A percentile compares a stretch with the other conserved stretches of the same genome.
Conservation (phyloP, 139 green algal genomes). For the Ettlia oleoabundans region DNA sequence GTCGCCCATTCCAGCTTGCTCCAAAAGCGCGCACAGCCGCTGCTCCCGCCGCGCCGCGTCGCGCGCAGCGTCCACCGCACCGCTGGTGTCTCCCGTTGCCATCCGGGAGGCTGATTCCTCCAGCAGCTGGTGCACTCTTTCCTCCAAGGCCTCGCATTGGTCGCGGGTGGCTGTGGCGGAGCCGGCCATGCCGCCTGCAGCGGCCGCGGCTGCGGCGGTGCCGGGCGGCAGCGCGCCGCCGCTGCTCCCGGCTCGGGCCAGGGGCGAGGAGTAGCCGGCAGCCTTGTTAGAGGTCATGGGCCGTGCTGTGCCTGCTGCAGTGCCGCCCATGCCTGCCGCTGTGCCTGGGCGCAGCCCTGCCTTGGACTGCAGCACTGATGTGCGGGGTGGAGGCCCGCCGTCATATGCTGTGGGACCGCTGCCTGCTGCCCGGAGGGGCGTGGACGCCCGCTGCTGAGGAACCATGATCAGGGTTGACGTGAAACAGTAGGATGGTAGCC, state of each 20-base stretch:
- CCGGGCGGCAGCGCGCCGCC: background rate
- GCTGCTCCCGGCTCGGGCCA: background rate
- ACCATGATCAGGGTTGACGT: background rate
- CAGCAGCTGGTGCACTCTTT: conserved; percentile 80
- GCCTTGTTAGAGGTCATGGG: conserved; percentile 81
- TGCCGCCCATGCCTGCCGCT: background rate
- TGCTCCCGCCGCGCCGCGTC: conserved; percentile 80
- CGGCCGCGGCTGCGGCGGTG: background rate
- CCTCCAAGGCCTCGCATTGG: conserved; percentile 69
- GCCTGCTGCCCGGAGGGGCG: background rate
- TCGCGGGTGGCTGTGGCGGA: conserved; percentile 62
- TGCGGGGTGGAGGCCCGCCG: conserved; percentile 1
- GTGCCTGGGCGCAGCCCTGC: background rate
- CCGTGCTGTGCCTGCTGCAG: conserved; percentile 34
- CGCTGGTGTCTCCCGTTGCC: conserved; percentile 20
- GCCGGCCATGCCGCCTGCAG: background rate
- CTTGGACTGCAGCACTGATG: conserved; percentile 23
- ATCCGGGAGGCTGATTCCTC: conserved; percentile 51
- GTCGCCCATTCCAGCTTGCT: conserved; percentile 60
- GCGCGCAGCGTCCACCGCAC: conserved; percentile 79
- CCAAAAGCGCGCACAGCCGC: conserved; percentile 67
- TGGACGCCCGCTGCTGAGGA: background rate
- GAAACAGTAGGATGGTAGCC: too few relatives aligned
- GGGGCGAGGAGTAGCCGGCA: background rate
- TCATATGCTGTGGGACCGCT: background rate